Conservation (phyloP, 495 filamentous ascomycete species). For the Cercophora scortea region DNA sequence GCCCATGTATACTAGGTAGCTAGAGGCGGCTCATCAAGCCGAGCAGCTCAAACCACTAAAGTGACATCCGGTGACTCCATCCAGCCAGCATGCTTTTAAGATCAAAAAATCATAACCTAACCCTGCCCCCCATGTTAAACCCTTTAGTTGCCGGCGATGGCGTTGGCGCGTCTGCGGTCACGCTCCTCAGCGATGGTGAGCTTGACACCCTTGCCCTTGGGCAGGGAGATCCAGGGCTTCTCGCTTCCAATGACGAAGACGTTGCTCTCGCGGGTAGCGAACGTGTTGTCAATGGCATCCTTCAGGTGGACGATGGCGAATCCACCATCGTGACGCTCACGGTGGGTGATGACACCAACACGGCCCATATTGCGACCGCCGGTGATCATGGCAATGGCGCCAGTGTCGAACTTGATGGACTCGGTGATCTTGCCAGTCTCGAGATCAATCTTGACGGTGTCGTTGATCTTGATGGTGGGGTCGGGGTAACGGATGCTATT, state of each 20-base stretch:
- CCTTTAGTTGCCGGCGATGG: slow-evolving; percentile 54
- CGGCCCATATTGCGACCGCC: slow-evolving; percentile 99
- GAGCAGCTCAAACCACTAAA: slow-evolving; percentile 18
- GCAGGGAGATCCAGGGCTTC: slow-evolving; percentile 97
- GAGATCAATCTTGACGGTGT: slow-evolving; percentile 98
- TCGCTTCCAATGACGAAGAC: slow-evolving; percentile 96
- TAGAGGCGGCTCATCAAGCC: slow-evolving; percentile 8
- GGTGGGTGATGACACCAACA: slow-evolving; percentile 99
- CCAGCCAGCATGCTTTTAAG: slow-evolving; percentile 21
- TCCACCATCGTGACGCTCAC: slow-evolving; percentile 98
- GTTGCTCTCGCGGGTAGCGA: slow-evolving; percentile 97
- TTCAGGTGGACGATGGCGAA: slow-evolving; percentile 99
- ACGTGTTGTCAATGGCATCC: slow-evolving; percentile 98
- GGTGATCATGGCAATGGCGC: slow-evolving; percentile 93
- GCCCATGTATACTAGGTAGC: slow-evolving; percentile 17
- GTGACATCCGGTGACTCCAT: slow-evolving; percentile 25
- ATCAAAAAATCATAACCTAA: slow-evolving; percentile 20
- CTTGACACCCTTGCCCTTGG: slow-evolving; percentile 99
- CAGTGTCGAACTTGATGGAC: slow-evolving; percentile 95
- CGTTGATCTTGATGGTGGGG: slow-evolving; percentile 96
- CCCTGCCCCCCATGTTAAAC: slow-evolving; percentile 5
- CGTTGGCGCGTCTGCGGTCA: slow-evolving; percentile 81
- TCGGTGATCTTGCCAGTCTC: slow-evolving; percentile 93
- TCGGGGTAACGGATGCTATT: slow-evolving; percentile 96
- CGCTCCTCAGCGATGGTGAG: slow-evolving; percentile 96